Percentiles rank a stretch among this genome's conserved stretches.
Evolutionary conservation across 2,329 filamentous ascomycete genomes (phyloP).

Genomic region (Fusarium ramigenum): DNA sequence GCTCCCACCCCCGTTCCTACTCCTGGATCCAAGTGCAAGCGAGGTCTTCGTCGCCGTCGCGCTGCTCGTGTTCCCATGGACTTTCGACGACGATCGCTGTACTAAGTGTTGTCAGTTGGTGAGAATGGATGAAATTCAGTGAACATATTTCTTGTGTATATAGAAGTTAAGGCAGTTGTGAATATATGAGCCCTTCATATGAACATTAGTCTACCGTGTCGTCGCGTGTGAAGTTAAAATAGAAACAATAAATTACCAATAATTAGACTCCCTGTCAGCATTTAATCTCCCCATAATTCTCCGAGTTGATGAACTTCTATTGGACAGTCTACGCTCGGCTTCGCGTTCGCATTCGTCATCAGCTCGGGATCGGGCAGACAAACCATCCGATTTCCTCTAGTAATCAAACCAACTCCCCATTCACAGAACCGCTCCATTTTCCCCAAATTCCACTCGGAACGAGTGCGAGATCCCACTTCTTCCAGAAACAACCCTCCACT

Average conservation of each 20-base stretch:
- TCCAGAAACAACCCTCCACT: neutral
- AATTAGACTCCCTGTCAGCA: neutral
- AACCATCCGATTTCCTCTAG: neutral
- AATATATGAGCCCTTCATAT: constrained; percentile 8
- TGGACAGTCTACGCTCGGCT: neutral
- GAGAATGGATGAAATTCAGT: neutral
- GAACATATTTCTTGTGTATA: constrained; percentile 18
- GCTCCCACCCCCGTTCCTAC: constrained; percentile 15
- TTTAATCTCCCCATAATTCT: fast-evolving
- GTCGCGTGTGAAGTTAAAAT: neutral
- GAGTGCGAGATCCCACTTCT: constrained; percentile 6
- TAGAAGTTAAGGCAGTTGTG: constrained; percentile 2
- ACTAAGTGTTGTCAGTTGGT: neutral
- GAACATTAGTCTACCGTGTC: fast-evolving
- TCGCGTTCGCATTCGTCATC: constrained; percentile 3
- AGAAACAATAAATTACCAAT: neutral
- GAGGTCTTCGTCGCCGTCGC: neutral
- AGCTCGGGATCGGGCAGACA: constrained; percentile 6
- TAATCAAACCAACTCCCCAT: neutral
- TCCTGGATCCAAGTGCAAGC: constrained; percentile 14
- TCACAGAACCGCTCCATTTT: neutral
- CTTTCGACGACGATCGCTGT: constrained; percentile 21
- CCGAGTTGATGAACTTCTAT: fast-evolving
- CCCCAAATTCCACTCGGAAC: constrained; percentile 4
- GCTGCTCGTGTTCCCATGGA: constrained; percentile 12